Base-by-base conservation (phyloP, 2,329 filamentous ascomycete species). In the Cryphonectria nitschkei region DNA sequence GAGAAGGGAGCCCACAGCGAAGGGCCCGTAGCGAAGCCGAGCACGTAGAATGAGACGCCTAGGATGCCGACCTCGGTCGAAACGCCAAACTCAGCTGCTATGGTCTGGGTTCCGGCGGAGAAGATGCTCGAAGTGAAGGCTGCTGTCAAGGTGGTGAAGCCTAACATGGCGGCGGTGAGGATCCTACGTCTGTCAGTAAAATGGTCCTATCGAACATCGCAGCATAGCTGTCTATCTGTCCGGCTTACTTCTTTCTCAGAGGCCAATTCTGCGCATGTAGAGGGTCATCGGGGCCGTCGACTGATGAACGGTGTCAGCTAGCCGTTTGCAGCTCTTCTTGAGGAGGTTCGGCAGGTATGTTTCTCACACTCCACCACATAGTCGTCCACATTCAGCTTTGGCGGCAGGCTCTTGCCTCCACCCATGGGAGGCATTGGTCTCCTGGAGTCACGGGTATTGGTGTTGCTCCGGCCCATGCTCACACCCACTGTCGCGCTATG, bases 221-320 rank as follows among this genome's bases (percentile, higher is more conserved):
- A 16, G 29, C 37, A 41, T 3, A 50, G 52, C 3, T 26, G 52
- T 56, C 54, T 9, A 29, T 7, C 19, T 6, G 19, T 29, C 32
- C 13, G 34, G 84, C 86, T 77, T 80, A 89, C 89, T 97, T 97
- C 84, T 93, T 95, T 78, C 83, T 88, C 68, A 92, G 77, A 0
- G 92, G 86, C 94, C 94, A 97, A 79, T 97, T 97, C 82, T 95
- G 92, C 0, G 93, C 92, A 80, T 97, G 94, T 72, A 95, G 78
- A 2, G 94, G 94, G 76, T 97, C 94, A 74, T 94, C 86, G 1
- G 89, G 91, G 0, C 94, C 94, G 75, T 95, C 91, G 77, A 97
- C 61, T 64, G 41, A 29, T 26, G 2, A 13, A 22, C 9, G 6
- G 19, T n/a, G 34, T 64, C 22, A 43, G 37, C 26, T 19, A 64